Evolutionary conservation across 2,329 filamentous ascomycete species (phyloP), one percentile per base, ranked within the genome.

Genomic region (Xylaria sp.): DNA sequence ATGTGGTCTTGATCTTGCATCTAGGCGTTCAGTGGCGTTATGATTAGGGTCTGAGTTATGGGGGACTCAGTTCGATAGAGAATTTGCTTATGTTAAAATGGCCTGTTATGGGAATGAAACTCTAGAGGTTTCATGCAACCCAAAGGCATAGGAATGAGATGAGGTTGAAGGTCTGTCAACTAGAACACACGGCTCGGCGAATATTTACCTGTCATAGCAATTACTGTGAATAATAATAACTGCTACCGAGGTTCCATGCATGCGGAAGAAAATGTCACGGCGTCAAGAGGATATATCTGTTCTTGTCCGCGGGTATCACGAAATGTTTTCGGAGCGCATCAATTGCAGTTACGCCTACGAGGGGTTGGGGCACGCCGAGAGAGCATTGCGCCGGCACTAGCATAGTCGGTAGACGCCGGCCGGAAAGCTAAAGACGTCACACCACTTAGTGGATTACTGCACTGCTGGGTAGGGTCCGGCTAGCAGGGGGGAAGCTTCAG

Each of bases 251-350:
- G 60, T 61, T 67, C 48, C 54, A 23, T 62, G 12, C 28, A 15
- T 12, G 25, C 60, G 56, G 56, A 65, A 68, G 62, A 67, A 62
- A 63, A 70, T 52, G 58, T 39, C 41, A 65, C 68, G 62, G 68
- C 28, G 39, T n/a, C 2, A 18, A 28, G 31, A 51, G 48, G 28
- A 51, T 33, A n/a, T 39, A 48, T 28, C 28, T 33, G 28, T 13
- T 60, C 55, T 8, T 54, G 63, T 52, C 28, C 28, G 54, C 54
- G 51, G 46, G 10, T 18, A 59, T 56, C 36, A 71, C 71, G 66
- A 73, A 71, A 64, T 67, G 49, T 62, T 66, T 51, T 64, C 64
- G 66, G 69, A 67, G 66, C 52, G 23, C 18, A 20, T 51, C 48
- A 36, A 55, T 31, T 15, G 1, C 5, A 25, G 13, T 39, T 25